Evolutionary conservation across 1,139 yeast genomes (phyloP), one percentile per base, ranked within the genome.

Genomic region (Blastobotrys illinoisensis): DNA sequence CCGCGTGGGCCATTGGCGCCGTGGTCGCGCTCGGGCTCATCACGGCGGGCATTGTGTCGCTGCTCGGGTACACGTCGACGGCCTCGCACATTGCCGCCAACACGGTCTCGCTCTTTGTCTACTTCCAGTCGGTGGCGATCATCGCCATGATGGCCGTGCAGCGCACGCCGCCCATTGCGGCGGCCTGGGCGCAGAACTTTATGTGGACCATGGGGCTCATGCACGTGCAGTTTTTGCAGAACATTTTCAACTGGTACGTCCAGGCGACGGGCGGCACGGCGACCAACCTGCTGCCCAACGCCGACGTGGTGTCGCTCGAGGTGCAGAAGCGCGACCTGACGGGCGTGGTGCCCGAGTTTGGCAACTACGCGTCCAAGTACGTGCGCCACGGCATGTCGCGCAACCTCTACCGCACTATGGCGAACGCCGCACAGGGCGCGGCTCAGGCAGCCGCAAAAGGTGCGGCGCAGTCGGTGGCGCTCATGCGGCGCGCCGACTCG

Each of bases 101-200:
- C 73, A 86, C 97, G 21, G 87, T 93, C 73, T 88, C 97, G 1
- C 77, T 93, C 60, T 93, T 93, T 73, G 82, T 90, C 56, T 95
- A 93, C 73, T 93, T 93, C 80, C 99, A 93, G 74, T 83, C 89
- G 55, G 79, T 93, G 64, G 97, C 98, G 28, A 86, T 93, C 60
- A 86, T 95, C 21, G 82, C 96, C 24, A 90, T 93, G 97, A 86
- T 91, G 93, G 97, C 96, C 50, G 98, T 93, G 44, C 81, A 90
- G 19, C 78, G 83, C 58, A 88, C 89, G 23, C 99, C 99, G 7
- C 99, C 99, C 5, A 89, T 93, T 61, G 98, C 98, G 9, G 93
- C 97, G 1, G 95, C 98, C 3, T 93, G 99, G 99, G 85, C 96
- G 43, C 97, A 93, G 71, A 93, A 93, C 74, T 93, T 93, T 76